Conservation (phyloP, 2,329 filamentous ascomycete species). For the Fulvia fulva region DNA sequence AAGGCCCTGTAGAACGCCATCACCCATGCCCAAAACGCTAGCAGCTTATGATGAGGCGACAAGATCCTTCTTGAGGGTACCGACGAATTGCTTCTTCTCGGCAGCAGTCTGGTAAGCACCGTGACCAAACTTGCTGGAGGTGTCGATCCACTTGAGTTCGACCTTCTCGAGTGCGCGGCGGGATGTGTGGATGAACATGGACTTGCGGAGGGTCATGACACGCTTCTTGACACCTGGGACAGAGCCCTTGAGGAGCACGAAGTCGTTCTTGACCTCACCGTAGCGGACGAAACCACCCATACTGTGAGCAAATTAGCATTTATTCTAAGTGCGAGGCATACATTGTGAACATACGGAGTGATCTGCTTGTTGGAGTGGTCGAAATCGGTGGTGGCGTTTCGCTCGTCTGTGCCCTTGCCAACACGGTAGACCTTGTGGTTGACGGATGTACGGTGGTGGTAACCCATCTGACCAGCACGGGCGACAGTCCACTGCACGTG, state of each 20-base stretch:
- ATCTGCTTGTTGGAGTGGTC: slow-evolving; percentile 99
- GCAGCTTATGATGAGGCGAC: slow-evolving; percentile 37
- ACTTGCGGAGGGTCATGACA: slow-evolving; percentile 97
- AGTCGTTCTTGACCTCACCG: slow-evolving; percentile 99
- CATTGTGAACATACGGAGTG: slow-evolving; percentile 76
- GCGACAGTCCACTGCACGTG: slow-evolving; percentile 99
- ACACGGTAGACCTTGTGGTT: slow-evolving; percentile 99
- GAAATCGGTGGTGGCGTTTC: slow-evolving; percentile 89
- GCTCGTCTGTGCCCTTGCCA: slow-evolving; percentile 84
- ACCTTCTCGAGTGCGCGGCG: slow-evolving; percentile 97
- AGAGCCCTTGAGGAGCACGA: slow-evolving; percentile 94
- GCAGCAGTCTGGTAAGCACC: slow-evolving; percentile 97
- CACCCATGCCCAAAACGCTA: slow-evolving; percentile 9
- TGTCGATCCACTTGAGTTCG: slow-evolving; percentile 99
- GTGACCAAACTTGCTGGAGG: slow-evolving; percentile 99
- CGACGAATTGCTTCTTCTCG: slow-evolving; percentile 97
- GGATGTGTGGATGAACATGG: slow-evolving; percentile 95
- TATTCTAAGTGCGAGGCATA: neutral
- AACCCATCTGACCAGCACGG: slow-evolving; percentile 98
- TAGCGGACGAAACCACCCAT: slow-evolving; percentile 99
- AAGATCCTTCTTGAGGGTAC: slow-evolving; percentile 99
- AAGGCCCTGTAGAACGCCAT: slow-evolving; percentile 4
- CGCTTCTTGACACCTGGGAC: slow-evolving; percentile 99
- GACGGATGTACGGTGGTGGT: slow-evolving; percentile 99
- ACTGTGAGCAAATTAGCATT: slow-evolving; percentile 51